Base-by-base conservation (phyloP, 352 stramenopile species). In the Salisapilia sapeloensis region DNA sequence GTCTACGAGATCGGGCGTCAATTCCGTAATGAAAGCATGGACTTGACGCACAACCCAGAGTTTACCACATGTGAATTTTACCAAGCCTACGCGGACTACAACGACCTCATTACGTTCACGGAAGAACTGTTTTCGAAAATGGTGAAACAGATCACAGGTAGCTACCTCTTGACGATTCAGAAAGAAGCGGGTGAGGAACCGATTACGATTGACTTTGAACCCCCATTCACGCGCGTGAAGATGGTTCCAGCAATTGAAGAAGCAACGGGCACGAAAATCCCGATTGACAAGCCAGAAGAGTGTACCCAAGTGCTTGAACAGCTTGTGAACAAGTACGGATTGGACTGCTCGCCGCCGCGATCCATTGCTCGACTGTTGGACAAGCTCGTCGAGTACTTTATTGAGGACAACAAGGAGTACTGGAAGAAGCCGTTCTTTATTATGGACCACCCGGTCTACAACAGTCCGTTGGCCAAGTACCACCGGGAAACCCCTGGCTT, bases 51-150 rank as follows among this genome's bases (percentile, higher is more conserved):
- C 71, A 99, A 99, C 78, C 94, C 93, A 1, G 95, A 99, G 59
- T 99, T 99, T 46, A 99, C 95, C 7, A 95, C 83, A 33, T 89
- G 96, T 39, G 95, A 99, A 66, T 80, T 98, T 31, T 99, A 99
- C 76, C 85, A 96, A 74, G 91, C 92, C 1, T 98, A 98, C 59
- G 90, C 92, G 0, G 93, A 98, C 69, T 98, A 98, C 66, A 72
- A 97, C 46, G 89, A 98, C 53, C 83, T 98, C 67, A 98, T 99
- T 84, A 71, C 43, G n/a, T 60, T 97, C 51, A 97, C 93, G 6
- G 90, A 97, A 54, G 60, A 94, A 44, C 58, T 97, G 15, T 80
- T 97, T 32, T 94, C 78, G 16, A 59, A 67, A 50, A 87, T 84
- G 60, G 65, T 83, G 33, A 82, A 92, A 46, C 62, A 93, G 44